Evolutionary conservation across 768 basidiomycete species (phyloP).

Genomic region (Rhodotorula kratochvilovae): DNA sequence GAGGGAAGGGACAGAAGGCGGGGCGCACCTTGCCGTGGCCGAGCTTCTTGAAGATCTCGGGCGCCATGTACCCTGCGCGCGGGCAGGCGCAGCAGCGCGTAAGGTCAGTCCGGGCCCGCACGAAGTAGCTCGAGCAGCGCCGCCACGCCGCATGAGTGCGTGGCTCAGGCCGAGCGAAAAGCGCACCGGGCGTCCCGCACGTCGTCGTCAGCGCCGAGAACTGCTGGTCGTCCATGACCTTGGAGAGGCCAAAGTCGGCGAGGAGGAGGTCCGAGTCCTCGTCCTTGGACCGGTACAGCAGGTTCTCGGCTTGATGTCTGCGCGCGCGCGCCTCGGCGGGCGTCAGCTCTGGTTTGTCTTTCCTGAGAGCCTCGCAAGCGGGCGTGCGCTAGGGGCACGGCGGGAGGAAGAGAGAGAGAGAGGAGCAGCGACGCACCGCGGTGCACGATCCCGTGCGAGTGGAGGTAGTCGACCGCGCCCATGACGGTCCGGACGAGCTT

Average conservation of each 20-base stretch:
- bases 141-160: too few species aligned
- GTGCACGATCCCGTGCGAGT: conserved; percentile 87
- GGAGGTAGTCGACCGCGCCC: conserved; percentile 82
- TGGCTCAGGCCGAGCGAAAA: too few species aligned
- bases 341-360: too few species aligned
- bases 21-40: conserved; percentile 72
- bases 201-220: conserved; percentile 85
- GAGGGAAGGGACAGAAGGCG: too few species aligned
- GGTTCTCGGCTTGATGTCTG: conserved; percentile 96
- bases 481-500: conserved; percentile 80
- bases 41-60: conserved; percentile 61
- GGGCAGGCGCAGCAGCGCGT: background rate
- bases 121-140: background rate
- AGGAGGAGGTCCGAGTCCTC: conserved; percentile 95
- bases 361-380: too few species aligned
- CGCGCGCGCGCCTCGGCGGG: too few species aligned
- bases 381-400: too few species aligned
- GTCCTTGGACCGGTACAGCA: conserved; percentile 80
- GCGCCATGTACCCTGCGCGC: conserved; percentile 33
- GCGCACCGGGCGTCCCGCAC: conserved; percentile 67
- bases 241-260: conserved; percentile 83
- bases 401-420: background rate
- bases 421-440: conserved; percentile 52
- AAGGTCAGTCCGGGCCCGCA: too few species aligned
- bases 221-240: conserved; percentile 85